Percentiles rank a stretch among this genome's conserved stretches.
Evolutionary conservation across 176 grass and related monocot species (phyloP).

Genomic region (Oropetium thomaeum): DNA sequence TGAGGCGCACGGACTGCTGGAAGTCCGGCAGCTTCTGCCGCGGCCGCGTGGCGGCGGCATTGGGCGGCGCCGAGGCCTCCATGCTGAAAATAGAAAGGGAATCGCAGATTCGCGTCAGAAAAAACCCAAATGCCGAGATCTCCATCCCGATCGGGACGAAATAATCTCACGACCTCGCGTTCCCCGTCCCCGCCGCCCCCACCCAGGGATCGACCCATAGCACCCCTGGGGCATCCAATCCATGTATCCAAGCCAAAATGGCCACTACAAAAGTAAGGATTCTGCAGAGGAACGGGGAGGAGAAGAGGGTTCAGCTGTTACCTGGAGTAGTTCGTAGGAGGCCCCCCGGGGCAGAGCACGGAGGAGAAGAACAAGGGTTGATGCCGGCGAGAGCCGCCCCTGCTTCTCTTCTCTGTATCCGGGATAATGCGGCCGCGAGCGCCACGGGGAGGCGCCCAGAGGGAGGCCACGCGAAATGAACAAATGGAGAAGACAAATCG

Average conservation of each 20-base stretch:
- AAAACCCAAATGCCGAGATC: constrained; percentile 21
- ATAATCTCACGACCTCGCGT: neutral
- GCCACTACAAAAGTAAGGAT: neutral
- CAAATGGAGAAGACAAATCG: constrained; percentile 19
- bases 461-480: constrained; percentile 24
- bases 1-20: constrained; percentile 90
- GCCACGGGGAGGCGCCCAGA: constrained; percentile 21
- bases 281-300: neutral
- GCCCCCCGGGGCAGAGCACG: neutral
- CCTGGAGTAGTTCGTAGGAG: neutral
- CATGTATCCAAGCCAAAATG: too few relatives aligned
- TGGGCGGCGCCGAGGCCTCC: constrained; percentile 35
- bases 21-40: constrained; percentile 72
- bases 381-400: constrained; percentile 15
- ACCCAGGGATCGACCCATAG: neutral
- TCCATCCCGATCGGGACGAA: neutral
- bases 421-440: constrained; percentile 36
- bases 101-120: constrained; percentile 4
- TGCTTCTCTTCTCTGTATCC: constrained; percentile 10
- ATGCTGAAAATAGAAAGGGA: neutral
- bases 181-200: neutral
- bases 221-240: neutral
- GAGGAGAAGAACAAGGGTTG: neutral
- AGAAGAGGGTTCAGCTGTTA: neutral
- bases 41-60: constrained; percentile 13